phyloP scores from a whole-genome alignment of 257 asterid species.

The Scutellaria baicalensis region DNA sequence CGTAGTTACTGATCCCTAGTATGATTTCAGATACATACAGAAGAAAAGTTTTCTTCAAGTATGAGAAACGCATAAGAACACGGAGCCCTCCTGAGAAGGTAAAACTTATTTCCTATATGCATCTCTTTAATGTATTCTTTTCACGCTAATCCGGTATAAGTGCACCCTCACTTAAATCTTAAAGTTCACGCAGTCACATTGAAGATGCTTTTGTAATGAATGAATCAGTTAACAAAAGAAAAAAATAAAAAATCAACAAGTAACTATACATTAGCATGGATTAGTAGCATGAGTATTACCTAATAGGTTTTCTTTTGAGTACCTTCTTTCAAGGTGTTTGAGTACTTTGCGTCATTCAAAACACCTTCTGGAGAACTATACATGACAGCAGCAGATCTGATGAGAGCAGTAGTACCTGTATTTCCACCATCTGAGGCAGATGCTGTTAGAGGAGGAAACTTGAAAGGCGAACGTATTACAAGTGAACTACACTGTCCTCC shows the following conservation, averaged over 20 bases:
- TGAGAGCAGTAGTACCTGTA: constrained; percentile 90
- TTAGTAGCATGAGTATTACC: too few species aligned
- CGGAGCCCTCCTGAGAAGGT: constrained; percentile 96
- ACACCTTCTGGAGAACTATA: constrained; percentile 55
- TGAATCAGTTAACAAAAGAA: too few species aligned
- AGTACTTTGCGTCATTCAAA: constrained; percentile 73
- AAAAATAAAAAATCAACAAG: too few species aligned
- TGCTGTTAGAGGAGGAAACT: constrained; percentile 60
- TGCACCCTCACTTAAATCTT: too few species aligned
- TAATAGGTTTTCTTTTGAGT: background rate
- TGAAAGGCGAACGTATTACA: constrained; percentile 52
- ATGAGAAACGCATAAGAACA: constrained; percentile 80
- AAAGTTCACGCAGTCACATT: too few species aligned
- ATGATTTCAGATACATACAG: constrained; percentile 59
- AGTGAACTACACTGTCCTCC: constrained; percentile 61
- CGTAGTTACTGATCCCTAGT: background rate
- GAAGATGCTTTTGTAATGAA: background rate
- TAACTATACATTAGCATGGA: too few species aligned
- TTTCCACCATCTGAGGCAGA: constrained; percentile 83
- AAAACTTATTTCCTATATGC: background rate
- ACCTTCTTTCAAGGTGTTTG: constrained; percentile 52
- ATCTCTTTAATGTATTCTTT: background rate
- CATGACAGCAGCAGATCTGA: constrained; percentile 82
- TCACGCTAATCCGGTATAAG: background rate
- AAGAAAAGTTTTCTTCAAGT: constrained; percentile 88